These are phyloP conservation scores for Marasmius tenuissimus DNA, from an alignment of 1,284 basidiomycete genomes.

Conservation along the genomic window DNA sequence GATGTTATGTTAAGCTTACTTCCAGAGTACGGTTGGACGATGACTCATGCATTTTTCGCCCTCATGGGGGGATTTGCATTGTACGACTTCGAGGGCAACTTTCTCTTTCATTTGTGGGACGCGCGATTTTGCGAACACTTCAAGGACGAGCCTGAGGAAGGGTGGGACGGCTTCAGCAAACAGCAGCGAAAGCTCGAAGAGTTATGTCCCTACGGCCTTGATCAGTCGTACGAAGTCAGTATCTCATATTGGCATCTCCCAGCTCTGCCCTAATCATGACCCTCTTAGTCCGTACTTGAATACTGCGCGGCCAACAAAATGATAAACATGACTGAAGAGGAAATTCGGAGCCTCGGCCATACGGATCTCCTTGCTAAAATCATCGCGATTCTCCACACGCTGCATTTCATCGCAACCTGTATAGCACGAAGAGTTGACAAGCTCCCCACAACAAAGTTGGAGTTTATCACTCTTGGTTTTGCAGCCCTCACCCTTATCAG, in stretches of 20 bases:
- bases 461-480: constrained; percentile 30
- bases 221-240: neutral
- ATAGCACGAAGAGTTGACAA: constrained; percentile 19
- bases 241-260: neutral
- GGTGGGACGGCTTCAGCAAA: neutral
- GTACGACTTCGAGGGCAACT: neutral
- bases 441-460: constrained; percentile 29
- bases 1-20: neutral
- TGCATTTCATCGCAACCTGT: constrained; percentile 32
- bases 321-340: constrained; percentile 15
- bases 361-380: constrained; percentile 27
- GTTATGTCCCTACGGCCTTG: neutral
- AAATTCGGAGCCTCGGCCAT: constrained; percentile 30
- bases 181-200: neutral
- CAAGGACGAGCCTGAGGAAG: neutral
- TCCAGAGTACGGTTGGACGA: constrained; percentile 17
- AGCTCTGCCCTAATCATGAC: neutral
- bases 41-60: constrained; percentile 23
- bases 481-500: constrained; percentile 24
- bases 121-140: neutral
- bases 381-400: constrained; percentile 27
- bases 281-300: neutral
- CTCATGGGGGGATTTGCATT: constrained; percentile 29
- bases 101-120: neutral
- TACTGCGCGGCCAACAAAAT: neutral